A percentile compares a stretch with the other conserved stretches of the same genome.
phyloP scores from a whole-genome alignment of 768 basidiomycete species.

The Lactarius trivialis region DNA sequence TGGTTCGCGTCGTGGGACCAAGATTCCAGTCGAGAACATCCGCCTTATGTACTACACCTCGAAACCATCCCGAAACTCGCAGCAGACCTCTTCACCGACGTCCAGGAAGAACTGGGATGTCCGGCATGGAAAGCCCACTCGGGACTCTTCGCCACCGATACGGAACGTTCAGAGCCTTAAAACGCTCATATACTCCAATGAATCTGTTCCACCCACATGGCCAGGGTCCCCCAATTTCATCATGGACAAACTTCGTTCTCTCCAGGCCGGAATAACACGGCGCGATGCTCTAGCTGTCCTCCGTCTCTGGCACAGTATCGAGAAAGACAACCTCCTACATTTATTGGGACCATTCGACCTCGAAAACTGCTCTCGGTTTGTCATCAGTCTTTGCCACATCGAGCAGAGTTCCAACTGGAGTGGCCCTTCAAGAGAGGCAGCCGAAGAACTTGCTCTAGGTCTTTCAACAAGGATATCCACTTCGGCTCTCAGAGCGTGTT shows the following conservation, averaged over 20 bases:
- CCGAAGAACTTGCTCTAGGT: constrained; percentile 28
- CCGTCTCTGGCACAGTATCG: constrained; percentile 39
- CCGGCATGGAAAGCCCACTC: not conserved
- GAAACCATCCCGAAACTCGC: not conserved
- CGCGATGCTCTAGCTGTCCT: constrained; percentile 31
- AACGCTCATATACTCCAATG: not conserved
- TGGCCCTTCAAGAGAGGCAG: constrained; percentile 22
- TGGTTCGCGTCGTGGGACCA: not conserved
- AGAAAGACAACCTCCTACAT: constrained; percentile 38
- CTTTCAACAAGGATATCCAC: constrained; percentile 41
- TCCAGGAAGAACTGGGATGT: not conserved
- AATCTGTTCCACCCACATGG: not conserved
- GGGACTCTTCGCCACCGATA: not conserved
- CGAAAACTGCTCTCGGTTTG: constrained; percentile 33
- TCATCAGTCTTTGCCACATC: constrained; percentile 29
- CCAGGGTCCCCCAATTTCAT: constrained; percentile 24
- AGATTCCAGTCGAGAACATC: not conserved
- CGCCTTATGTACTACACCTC: not conserved
- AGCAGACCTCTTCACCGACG: not conserved
- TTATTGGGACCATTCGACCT: constrained; percentile 41
- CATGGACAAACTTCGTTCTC: constrained; percentile 31
- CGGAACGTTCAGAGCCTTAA: not conserved
- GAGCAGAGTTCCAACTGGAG: constrained; percentile 8
- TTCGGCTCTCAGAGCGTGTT: constrained; percentile 43
- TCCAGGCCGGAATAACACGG: constrained; percentile 29